Percentiles rank a stretch among this genome's conserved stretches.
Evolutionary conservation across 2,329 filamentous ascomycete genomes (phyloP).

Genomic region (Graphilbum fragrans): DNA sequence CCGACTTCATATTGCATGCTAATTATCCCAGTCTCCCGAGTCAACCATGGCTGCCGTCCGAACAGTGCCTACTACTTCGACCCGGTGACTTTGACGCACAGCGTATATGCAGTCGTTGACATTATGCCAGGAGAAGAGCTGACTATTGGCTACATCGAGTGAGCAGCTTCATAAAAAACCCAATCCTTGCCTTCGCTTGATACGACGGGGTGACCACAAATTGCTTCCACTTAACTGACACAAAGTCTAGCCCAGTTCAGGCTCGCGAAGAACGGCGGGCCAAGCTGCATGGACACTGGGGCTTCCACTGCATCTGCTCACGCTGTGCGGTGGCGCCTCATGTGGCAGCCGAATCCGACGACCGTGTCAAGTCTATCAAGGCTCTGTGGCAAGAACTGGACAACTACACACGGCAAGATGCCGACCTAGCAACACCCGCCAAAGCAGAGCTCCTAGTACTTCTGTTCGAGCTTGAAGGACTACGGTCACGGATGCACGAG

Average conservation of each 20-base stretch:
- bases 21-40: constrained; percentile 18
- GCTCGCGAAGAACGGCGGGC: constrained; percentile 16
- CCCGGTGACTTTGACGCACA: constrained; percentile 20
- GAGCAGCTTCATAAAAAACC: constrained; percentile 4
- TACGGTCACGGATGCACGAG: constrained; percentile 18
- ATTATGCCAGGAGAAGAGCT: constrained; percentile 27
- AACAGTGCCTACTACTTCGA: constrained; percentile 26
- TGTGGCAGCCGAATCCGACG: constrained; percentile 19
- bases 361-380: constrained; percentile 19
- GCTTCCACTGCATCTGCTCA: constrained; percentile 24
- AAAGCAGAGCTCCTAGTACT: constrained; percentile 24
- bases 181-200: too few species aligned
- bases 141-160: constrained; percentile 27
- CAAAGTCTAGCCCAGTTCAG: constrained; percentile 22
- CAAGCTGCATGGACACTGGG: constrained; percentile 21
- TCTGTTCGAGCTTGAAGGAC: constrained; percentile 23
- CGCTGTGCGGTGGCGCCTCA: constrained; percentile 18
- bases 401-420: constrained; percentile 20
- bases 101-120: constrained; percentile 22
- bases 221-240: too few species aligned
- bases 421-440: constrained; percentile 15
- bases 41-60: constrained; percentile 30
- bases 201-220: too few species aligned
- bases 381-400: constrained; percentile 19
- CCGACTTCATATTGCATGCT: not conserved